Evolutionary conservation across 805 yeast genomes (phyloP).

Genomic region (Maudiozyma saulgeensis): DNA sequence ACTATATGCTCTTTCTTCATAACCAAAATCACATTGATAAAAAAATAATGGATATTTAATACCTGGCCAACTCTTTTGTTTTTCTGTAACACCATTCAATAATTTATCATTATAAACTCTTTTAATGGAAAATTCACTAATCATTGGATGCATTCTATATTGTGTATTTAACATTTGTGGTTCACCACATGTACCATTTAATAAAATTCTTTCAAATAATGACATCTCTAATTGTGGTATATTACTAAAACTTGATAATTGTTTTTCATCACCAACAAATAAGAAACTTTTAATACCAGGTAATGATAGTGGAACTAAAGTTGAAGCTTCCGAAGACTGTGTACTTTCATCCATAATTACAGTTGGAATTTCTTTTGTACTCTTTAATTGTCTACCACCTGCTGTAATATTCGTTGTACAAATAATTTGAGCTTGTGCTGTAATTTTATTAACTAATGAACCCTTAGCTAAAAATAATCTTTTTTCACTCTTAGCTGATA

Average conservation of each 20-base stretch:
- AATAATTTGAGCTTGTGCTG: conserved; percentile 58
- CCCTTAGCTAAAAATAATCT: conserved; percentile 39
- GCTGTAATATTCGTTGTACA: conserved; percentile 67
- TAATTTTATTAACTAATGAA: conserved; percentile 38
- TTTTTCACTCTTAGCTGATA: conserved; percentile 39
- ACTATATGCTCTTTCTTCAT: conserved; percentile 42
- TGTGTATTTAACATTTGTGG: conserved; percentile 65
- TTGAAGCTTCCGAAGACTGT: conserved; percentile 64
- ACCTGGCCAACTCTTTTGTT: conserved; percentile 38
- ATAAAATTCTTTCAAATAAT: conserved; percentile 55
- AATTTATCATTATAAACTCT: conserved; percentile 42
- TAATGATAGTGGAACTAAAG: conserved; percentile 61
- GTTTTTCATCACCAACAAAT: conserved; percentile 70
- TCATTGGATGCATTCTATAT: conserved; percentile 58
- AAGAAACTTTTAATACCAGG: conserved; percentile 58
- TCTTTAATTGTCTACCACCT: conserved; percentile 55
- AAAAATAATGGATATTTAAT: conserved; percentile 53
- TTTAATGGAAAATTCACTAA: conserved; percentile 48
- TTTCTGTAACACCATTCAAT: conserved; percentile 49
- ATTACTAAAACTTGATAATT: conserved; percentile 61
- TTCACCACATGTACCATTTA: conserved; percentile 48
- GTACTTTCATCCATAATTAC: conserved; percentile 76
- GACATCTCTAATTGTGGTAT: conserved; percentile 59
- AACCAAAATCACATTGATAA: conserved; percentile 42
- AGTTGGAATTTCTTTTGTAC: conserved; percentile 46